Conservation (phyloP, 495 filamentous ascomycete genomes). For the Cenococcum geophilum region DNA sequence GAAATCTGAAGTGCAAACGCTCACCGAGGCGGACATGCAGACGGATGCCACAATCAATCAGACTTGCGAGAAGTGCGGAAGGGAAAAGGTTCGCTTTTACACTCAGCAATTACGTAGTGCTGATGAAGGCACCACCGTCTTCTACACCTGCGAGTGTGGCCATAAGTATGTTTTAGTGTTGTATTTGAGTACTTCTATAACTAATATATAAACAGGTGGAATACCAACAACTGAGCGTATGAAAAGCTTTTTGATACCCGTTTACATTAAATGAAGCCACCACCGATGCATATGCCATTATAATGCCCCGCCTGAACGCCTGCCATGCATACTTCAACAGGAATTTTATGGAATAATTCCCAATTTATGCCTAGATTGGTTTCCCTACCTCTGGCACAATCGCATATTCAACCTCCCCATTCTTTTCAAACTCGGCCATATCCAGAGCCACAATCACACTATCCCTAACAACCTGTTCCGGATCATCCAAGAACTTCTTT, state of each 20-base stretch:
- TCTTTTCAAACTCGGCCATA: slow-evolving; percentile 97
- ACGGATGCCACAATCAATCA: slow-evolving; percentile 66
- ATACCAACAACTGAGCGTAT: slow-evolving; percentile 50
- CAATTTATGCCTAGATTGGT: slow-evolving; percentile 11
- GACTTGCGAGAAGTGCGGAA: slow-evolving; percentile 74
- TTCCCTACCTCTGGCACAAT: slow-evolving; percentile 57
- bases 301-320: background rate
- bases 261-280: background rate
- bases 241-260: background rate
- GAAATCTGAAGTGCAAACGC: slow-evolving; percentile 73
- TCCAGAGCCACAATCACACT: slow-evolving; percentile 92
- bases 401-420: slow-evolving; percentile 82
- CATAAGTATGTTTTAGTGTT: slow-evolving; percentile 57
- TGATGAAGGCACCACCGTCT: slow-evolving; percentile 89
- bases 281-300: background rate
- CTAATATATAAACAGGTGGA: slow-evolving; percentile 48
- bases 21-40: slow-evolving; percentile 71
- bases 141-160: slow-evolving; percentile 76
- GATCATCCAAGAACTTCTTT: slow-evolving; percentile 78
- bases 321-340: background rate
- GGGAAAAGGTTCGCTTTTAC: slow-evolving; percentile 75
- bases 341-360: slow-evolving; percentile 8
- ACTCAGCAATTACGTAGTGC: slow-evolving; percentile 84
- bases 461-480: slow-evolving; percentile 87
- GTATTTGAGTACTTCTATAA: background rate